phyloP scores from a whole-genome alignment of 371 early-diverging fungal genomes.

The Mucor irregularis region DNA sequence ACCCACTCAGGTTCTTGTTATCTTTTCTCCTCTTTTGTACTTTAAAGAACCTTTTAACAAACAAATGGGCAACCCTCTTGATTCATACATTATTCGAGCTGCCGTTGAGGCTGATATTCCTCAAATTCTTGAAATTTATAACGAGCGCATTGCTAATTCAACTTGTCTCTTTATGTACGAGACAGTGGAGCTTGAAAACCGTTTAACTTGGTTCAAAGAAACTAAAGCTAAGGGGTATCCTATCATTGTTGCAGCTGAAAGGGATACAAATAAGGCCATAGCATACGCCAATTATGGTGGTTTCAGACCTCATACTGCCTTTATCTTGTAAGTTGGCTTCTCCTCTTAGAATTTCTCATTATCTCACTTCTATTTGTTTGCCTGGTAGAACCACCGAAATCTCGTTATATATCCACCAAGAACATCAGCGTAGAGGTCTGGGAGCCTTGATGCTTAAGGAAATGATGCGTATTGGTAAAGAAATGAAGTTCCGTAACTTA shows the following conservation, averaged over 20 bases:
- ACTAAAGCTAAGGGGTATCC: constrained; percentile 37
- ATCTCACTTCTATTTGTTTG: not conserved
- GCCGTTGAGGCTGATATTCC: constrained; percentile 37
- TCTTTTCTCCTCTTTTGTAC: constrained; percentile 1
- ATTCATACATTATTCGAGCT: constrained; percentile 36
- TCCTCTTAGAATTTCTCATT: not conserved
- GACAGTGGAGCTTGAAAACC: constrained; percentile 39
- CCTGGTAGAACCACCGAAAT: constrained; percentile 40
- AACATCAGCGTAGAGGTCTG: constrained; percentile 45
- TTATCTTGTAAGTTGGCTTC: constrained; percentile 28
- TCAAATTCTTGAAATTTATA: constrained; percentile 45
- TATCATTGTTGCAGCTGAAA: constrained; percentile 47
- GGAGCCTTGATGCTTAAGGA: constrained; percentile 34
- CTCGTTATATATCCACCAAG: constrained; percentile 43
- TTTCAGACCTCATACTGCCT: constrained; percentile 45
- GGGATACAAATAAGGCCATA: constrained; percentile 28
- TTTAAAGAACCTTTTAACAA: not conserved
- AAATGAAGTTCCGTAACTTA: constrained; percentile 35
- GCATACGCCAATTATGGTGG: constrained; percentile 38
- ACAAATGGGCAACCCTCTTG: constrained; percentile 22
- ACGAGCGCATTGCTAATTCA: constrained; percentile 52
- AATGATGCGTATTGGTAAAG: constrained; percentile 35
- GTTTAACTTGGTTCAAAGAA: constrained; percentile 37
- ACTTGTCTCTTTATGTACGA: constrained; percentile 49
- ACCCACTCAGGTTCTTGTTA: not conserved